phyloP scores from a whole-genome alignment of 305 asterid species.

The Solanum hybrid region DNA sequence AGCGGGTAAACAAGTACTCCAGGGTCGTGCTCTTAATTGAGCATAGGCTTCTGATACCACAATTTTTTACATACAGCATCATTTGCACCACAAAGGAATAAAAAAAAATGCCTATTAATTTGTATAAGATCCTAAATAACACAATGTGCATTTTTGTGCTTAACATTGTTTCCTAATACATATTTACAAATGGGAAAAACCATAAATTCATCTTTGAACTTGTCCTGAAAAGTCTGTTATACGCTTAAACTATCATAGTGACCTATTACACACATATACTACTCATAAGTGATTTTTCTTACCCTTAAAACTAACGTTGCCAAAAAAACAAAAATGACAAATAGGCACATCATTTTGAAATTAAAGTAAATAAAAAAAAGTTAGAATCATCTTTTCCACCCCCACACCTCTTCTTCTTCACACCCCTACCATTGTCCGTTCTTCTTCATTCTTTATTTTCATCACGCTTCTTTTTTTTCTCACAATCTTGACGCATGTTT shows the following conservation, averaged over 20 bases:
- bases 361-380: not conserved
- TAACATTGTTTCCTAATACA: not conserved
- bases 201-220: too few species aligned
- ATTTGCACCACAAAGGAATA: not conserved
- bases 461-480: not conserved
- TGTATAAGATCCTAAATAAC: not conserved
- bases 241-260: too few species aligned
- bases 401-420: not conserved
- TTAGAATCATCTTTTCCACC: not conserved
- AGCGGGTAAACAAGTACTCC: not conserved
- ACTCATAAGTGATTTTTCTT: not conserved
- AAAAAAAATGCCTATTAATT: not conserved
- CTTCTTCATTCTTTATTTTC: too few species aligned
- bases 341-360: not conserved
- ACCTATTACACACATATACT: not conserved
- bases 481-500: not conserved
- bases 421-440: not conserved
- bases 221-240: too few species aligned
- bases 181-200: not conserved
- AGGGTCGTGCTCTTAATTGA: not conserved
- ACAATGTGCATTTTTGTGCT: not conserved
- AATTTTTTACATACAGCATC: not conserved
- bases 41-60: not conserved
- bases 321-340: too few species aligned
- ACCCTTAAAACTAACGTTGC: not conserved